These are phyloP conservation scores for Datisca glomerata DNA, from an alignment of 306 rosid species.

Conservation along the genomic window DNA sequence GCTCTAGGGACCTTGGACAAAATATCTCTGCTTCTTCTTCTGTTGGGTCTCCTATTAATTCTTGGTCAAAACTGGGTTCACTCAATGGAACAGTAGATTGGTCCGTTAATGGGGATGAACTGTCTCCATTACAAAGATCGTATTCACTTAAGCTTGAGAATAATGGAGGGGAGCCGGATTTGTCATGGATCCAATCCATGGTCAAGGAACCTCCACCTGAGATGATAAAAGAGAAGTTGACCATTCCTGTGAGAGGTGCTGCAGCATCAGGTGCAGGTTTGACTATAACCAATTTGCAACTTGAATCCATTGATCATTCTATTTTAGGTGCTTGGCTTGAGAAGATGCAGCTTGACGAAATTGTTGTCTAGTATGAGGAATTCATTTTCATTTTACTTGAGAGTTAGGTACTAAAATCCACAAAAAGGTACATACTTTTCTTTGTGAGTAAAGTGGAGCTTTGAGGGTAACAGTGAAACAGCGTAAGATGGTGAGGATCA, in stretches of 20 bases:
- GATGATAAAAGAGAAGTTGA: conserved; percentile 43
- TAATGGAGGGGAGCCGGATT: conserved; percentile 77
- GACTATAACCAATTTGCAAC: conserved; percentile 45
- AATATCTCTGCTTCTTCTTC: conserved; percentile 35
- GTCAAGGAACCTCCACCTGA: conserved; percentile 86
- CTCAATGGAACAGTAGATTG: conserved; percentile 60
- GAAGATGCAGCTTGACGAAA: conserved; percentile 89
- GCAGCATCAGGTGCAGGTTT: conserved; percentile 39
- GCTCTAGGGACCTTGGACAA: conserved; percentile 46
- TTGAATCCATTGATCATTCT: conserved; percentile 57
- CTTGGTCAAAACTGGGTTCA: conserved; percentile 81
- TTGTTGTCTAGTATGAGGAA: conserved; percentile 41
- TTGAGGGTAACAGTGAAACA: background rate
- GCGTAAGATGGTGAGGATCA: conserved; percentile 3
- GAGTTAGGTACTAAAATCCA: conserved; percentile 24
- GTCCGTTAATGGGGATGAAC: conserved; percentile 48
- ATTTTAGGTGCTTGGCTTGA: conserved; percentile 88
- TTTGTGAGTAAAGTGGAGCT: conserved; percentile 14
- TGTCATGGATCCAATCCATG: conserved; percentile 82
- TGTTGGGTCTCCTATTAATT: conserved; percentile 54
- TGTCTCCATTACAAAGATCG: conserved; percentile 29
- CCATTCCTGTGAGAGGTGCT: conserved; percentile 26
- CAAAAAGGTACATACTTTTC: too few species aligned
- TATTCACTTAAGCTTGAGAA: conserved; percentile 45
- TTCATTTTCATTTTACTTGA: conserved; percentile 27